These are phyloP conservation scores for Prunus yedoensis DNA, from an alignment of 331 rosid genomes.

Conservation along the genomic window DNA sequence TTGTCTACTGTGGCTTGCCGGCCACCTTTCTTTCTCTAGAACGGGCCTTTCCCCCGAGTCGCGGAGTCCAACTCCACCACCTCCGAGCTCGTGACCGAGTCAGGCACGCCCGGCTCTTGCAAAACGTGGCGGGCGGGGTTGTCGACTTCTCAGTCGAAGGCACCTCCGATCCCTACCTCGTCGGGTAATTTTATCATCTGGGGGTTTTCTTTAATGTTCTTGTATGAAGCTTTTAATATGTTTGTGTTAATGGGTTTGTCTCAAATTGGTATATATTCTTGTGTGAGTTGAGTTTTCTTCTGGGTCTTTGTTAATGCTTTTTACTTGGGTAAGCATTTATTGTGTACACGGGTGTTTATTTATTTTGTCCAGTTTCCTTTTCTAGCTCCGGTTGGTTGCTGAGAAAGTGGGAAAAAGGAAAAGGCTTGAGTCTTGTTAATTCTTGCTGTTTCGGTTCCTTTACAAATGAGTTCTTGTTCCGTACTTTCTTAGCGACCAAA, in stretches of 20 bases:
- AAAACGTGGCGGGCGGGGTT: conserved; percentile 51
- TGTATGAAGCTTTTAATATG: conserved; percentile 10
- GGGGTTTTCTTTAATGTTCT: conserved; percentile 19
- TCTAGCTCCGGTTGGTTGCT: conserved; percentile 19
- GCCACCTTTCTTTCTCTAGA: conserved; percentile 58
- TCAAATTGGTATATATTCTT: not conserved
- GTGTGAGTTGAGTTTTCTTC: not conserved
- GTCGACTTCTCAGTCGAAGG: conserved; percentile 91
- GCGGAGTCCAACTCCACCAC: conserved; percentile 39
- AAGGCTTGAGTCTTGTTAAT: conserved; percentile 9
- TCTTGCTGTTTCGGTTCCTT: conserved; percentile 3
- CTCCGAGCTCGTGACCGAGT: conserved; percentile 75
- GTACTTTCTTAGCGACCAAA: not conserved
- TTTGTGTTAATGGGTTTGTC: conserved; percentile 30
- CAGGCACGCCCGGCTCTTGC: conserved; percentile 81
- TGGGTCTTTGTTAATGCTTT: not conserved
- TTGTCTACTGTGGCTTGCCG: conserved; percentile 41
- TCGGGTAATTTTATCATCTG: conserved; percentile 54
- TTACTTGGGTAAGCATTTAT: conserved; percentile 13
- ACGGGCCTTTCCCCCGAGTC: conserved; percentile 63
- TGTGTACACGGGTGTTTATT: not conserved
- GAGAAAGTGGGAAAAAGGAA: conserved; percentile 15
- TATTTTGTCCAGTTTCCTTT: not conserved
- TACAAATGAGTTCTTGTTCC: not conserved
- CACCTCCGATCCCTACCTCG: conserved; percentile 82